phyloP scores from a whole-genome alignment of 2,329 filamentous ascomycete species.

The Colletotrichum melonis region DNA sequence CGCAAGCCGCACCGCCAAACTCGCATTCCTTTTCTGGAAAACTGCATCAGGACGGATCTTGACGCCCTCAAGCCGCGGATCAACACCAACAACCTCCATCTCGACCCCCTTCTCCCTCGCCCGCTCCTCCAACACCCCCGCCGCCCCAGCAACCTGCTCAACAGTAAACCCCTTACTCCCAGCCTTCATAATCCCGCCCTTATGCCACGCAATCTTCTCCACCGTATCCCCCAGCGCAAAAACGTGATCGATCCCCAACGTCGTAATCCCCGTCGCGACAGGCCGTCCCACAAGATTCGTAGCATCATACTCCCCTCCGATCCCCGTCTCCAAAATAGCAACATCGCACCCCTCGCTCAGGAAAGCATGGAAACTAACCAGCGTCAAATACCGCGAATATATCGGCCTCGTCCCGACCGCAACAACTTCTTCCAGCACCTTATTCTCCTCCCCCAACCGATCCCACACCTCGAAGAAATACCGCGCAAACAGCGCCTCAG shows the following conservation, averaged over 20 bases:
- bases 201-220: conserved; percentile 89
- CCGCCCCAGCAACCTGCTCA: conserved; percentile 47
- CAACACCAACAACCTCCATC: conserved; percentile 15
- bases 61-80: conserved; percentile 55
- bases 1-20: conserved; percentile 63
- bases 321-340: conserved; percentile 91
- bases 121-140: conserved; percentile 68
- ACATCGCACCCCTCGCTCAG: conserved; percentile 78
- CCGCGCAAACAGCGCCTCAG: conserved; percentile 74
- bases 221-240: conserved; percentile 83
- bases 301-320: conserved; percentile 92
- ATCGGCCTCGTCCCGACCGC: conserved; percentile 79
- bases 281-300: conserved; percentile 79
- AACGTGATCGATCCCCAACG: conserved; percentile 87
- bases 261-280: conserved; percentile 77
- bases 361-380: conserved; percentile 89
- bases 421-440: conserved; percentile 53
- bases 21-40: conserved; percentile 71
- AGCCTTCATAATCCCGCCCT: conserved; percentile 85
- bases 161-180: conserved; percentile 56
- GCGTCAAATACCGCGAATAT: conserved; percentile 91
- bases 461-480: conserved; percentile 93
- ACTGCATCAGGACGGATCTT: conserved; percentile 59
- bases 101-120: conserved; percentile 62
- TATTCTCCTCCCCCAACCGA: conserved; percentile 56